These are phyloP conservation scores for Periconia macrospinosa DNA, from an alignment of 2,329 filamentous ascomycete genomes.

Conservation along the genomic window DNA sequence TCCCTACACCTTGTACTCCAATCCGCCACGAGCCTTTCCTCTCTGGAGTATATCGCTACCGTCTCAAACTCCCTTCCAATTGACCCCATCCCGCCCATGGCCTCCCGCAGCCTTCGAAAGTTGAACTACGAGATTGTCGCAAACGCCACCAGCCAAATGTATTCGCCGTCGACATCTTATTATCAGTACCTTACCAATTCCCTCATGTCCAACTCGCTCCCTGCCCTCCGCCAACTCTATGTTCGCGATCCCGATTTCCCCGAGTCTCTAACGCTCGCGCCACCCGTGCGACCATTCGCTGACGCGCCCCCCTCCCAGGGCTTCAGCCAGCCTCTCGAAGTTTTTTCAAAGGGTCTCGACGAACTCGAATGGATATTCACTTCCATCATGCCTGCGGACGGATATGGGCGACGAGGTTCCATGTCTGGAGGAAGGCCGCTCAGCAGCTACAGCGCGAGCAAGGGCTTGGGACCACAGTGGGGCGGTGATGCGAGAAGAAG, in stretches of 20 bases:
- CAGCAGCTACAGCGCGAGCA: constrained; percentile 49
- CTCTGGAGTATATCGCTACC: constrained; percentile 60
- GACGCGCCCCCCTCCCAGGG: constrained; percentile 40
- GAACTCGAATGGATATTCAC: constrained; percentile 71
- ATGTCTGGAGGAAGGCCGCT: constrained; percentile 47
- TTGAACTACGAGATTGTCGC: constrained; percentile 83
- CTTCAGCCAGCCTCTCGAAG: constrained; percentile 61
- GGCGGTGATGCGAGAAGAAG: constrained; percentile 62
- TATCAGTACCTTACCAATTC: constrained; percentile 87
- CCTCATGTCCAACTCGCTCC: constrained; percentile 74
- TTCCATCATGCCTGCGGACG: constrained; percentile 57
- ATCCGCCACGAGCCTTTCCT: constrained; percentile 59
- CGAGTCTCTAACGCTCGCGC: constrained; percentile 73
- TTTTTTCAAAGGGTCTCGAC: constrained; percentile 68
- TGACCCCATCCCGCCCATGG: constrained; percentile 63
- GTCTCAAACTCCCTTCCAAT: constrained; percentile 61
- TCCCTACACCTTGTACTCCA: constrained; percentile 64
- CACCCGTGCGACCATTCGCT: constrained; percentile 60
- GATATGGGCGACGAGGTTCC: constrained; percentile 43
- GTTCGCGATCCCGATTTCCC: constrained; percentile 84
- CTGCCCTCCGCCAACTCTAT: constrained; percentile 74
- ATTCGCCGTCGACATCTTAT: constrained; percentile 62
- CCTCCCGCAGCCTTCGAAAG: constrained; percentile 68
- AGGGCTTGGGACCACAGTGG: constrained; percentile 58
- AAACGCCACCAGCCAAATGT: constrained; percentile 58